Conservation (phyloP, 2,329 filamentous ascomycete genomes). For the Apiospora koreana region DNA sequence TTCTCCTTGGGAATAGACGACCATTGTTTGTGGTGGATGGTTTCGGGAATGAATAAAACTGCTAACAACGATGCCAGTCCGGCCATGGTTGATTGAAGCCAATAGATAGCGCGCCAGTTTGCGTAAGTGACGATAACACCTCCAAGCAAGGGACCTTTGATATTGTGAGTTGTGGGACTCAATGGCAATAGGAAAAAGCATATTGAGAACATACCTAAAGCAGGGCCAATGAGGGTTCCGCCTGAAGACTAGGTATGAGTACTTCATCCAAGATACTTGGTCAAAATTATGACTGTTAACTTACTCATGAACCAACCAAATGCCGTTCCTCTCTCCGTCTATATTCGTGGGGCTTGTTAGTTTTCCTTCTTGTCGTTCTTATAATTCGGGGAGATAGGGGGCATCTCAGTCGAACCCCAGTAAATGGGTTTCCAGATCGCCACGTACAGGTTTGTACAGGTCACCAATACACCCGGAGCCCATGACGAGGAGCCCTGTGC, state of each 20-base stretch:
- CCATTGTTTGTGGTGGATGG: neutral
- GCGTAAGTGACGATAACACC: constrained; percentile 33
- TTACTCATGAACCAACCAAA: neutral
- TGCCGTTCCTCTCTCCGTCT: constrained; percentile 6
- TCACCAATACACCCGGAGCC: constrained; percentile 40
- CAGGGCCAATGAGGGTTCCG: constrained; percentile 42
- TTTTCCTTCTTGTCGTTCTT: neutral
- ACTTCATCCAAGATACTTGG: neutral
- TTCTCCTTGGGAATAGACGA: neutral
- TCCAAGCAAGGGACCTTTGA: constrained; percentile 29
- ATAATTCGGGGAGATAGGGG: neutral
- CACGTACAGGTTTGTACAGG: constrained; percentile 37
- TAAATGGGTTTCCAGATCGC: neutral
- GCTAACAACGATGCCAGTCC: constrained; percentile 29
- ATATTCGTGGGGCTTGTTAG: neutral
- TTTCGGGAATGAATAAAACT: constrained; percentile 25
- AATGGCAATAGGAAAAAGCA: neutral
- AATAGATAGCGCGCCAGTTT: constrained; percentile 32
- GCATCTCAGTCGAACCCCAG: no score
- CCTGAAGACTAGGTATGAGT: constrained; percentile 39
- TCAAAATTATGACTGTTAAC: neutral
- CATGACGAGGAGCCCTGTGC: constrained; percentile 40
- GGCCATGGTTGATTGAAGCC: constrained; percentile 34
- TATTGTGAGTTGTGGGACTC: neutral
- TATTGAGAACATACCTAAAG: constrained; percentile 33